Evolutionary conservation across 352 stramenopile genomes (phyloP), one percentile per base, ranked within the genome.

Genomic region (Phytophthora multivora): DNA sequence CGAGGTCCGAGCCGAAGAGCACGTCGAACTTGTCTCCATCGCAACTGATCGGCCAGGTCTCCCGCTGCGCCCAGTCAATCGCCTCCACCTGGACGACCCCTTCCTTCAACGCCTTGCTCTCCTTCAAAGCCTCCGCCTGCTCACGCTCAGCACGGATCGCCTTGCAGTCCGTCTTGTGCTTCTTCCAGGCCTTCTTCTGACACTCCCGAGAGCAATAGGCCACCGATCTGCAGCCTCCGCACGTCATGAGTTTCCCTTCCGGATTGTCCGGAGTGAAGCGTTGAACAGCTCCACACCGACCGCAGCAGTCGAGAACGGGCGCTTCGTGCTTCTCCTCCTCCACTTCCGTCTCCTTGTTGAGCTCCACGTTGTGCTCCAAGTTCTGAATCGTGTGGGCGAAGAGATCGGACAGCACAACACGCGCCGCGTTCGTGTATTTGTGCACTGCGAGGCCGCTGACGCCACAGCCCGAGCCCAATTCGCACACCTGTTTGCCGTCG

Each of bases 161-260:
- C 55, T 93, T 92, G 69, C 89, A 97, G 36, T 89, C 78, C 0
- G 53, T n/a, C 61, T 96, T 95, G 77, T 96, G 88, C 21, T 71
- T 68, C 51, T 90, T 95, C 86, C 86, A 96, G 4, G 85, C 86
- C 42, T 89, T 88, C 71, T 93, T 93, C 65, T 96, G 88, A 43
- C 86, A 95, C 47, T 84, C 83, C 16, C 85, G 86, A 13, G 80
- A 91, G 73, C 88, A 96, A 67, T 95, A 96, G n/a, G 74, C 71
- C n/a, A 81, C 75, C 10, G 63, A 70, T 42, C 76, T 79, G 66
- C 88, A 97, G 8, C 78, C 80, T 13, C 79, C 83, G 43, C 89
- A 96, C 54, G 86, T 87, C 73, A 93, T 88, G n/a, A 95, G 77
- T 50, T 93, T 93, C 4, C 87, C 87, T 12, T 95, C 87, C n/a